These are phyloP conservation scores for Trichosanthes cucumerina DNA, from an alignment of 306 rosid species.

Conservation along the genomic window DNA sequence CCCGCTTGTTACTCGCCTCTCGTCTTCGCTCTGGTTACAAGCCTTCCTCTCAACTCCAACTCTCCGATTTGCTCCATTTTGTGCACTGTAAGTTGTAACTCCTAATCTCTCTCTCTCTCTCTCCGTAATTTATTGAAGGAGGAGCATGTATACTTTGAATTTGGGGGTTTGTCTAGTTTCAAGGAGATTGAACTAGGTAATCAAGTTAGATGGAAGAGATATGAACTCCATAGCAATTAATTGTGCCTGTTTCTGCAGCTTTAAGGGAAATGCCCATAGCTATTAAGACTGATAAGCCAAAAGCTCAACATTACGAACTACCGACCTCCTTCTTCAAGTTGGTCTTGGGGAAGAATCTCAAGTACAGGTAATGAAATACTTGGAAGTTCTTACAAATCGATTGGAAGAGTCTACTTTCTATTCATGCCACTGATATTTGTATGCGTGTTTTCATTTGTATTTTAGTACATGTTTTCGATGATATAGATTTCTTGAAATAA, in stretches of 20 bases:
- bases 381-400: background rate
- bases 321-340: constrained; percentile 89
- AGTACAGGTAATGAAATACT: constrained; percentile 48
- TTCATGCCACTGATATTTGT: background rate
- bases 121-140: background rate
- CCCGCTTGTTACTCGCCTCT: constrained; percentile 52
- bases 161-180: background rate
- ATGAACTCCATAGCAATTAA: background rate
- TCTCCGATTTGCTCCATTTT: constrained; percentile 46
- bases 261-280: constrained; percentile 82
- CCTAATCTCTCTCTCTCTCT: background rate
- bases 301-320: constrained; percentile 72
- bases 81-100: constrained; percentile 32
- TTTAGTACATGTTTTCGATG: background rate
- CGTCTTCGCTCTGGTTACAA: constrained; percentile 75
- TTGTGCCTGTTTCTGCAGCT: constrained; percentile 33
- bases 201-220: background rate
- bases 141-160: background rate
- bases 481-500: background rate
- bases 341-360: constrained; percentile 69
- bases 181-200: background rate
- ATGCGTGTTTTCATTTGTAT: background rate
- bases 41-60: constrained; percentile 53
- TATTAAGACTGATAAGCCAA: constrained; percentile 55
- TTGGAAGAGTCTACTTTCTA: background rate